These are phyloP conservation scores for Umbelopsis vinacea DNA, from an alignment of 192 early-diverging fungal species.

Conservation along the genomic window DNA sequence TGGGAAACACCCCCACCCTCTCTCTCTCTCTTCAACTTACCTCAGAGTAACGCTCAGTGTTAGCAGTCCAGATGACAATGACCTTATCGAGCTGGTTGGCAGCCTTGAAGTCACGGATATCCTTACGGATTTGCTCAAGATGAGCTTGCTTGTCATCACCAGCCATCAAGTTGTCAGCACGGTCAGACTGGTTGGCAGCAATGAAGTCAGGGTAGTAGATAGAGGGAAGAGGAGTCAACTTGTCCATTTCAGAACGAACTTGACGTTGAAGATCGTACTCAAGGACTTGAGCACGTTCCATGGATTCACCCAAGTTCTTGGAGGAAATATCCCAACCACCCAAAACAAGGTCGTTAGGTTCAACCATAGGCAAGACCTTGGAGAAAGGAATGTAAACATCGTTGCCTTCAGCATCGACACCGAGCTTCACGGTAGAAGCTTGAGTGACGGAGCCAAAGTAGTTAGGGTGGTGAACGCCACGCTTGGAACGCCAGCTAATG, in stretches of 20 bases:
- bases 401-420: slow-evolving; percentile 78
- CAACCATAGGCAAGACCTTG: slow-evolving; percentile 93
- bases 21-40: slow-evolving; percentile 32
- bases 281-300: slow-evolving; percentile 95
- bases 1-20: too few relatives aligned
- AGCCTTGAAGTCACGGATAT: slow-evolving; percentile 96
- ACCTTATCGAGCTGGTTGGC: slow-evolving; percentile 88
- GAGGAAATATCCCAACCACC: slow-evolving; percentile 98
- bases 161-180: slow-evolving; percentile 90
- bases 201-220: slow-evolving; percentile 99
- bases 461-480: slow-evolving; percentile 90
- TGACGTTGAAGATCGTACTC: slow-evolving; percentile 97
- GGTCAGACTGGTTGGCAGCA: slow-evolving; percentile 97
- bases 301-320: slow-evolving; percentile 85
- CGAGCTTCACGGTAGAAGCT: slow-evolving; percentile 95
- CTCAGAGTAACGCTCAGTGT: slow-evolving; percentile 93
- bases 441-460: slow-evolving; percentile 98
- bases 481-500: slow-evolving; percentile 92
- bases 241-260: slow-evolving; percentile 78
- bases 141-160: slow-evolving; percentile 90
- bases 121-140: slow-evolving; percentile 89
- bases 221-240: slow-evolving; percentile 88
- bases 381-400: slow-evolving; percentile 95
- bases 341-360: slow-evolving; percentile 96
- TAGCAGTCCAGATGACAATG: slow-evolving; percentile 98